Conservation (phyloP, 495 filamentous ascomycete species). For the Platismatia glauca region DNA sequence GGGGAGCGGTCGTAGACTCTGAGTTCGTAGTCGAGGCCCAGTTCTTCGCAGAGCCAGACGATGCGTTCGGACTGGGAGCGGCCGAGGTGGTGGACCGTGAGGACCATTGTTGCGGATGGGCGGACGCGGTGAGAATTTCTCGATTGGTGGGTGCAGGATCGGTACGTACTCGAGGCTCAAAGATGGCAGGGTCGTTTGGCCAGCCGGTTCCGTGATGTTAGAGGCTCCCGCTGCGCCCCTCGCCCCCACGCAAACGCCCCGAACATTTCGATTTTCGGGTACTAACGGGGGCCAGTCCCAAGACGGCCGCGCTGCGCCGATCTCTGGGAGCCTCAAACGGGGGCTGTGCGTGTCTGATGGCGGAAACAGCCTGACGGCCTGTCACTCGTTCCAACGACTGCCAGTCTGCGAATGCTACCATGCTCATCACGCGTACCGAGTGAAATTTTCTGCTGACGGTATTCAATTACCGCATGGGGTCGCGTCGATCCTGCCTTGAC, state of each 20-base stretch:
- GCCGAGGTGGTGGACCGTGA: constrained; percentile 52
- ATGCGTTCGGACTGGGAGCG: constrained; percentile 52
- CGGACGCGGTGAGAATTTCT: background rate
- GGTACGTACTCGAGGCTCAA: background rate
- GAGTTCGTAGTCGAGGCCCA: constrained; percentile 43
- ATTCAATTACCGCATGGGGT: too few relatives aligned
- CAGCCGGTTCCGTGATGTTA: background rate
- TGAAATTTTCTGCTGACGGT: too few relatives aligned
- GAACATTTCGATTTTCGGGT: background rate
- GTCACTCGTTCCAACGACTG: too few relatives aligned
- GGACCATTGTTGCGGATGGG: constrained; percentile 11
- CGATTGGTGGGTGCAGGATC: background rate
- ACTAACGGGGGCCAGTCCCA: background rate
- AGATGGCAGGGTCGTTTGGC: background rate
- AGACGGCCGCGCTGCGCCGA: constrained; percentile 1
- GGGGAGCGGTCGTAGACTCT: constrained; percentile 43
- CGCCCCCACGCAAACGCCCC: background rate
- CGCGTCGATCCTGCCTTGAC: too few relatives aligned
- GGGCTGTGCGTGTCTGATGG: constrained; percentile 14
- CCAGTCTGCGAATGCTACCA: too few relatives aligned
- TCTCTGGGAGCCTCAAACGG: constrained; percentile 3
- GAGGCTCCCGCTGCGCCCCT: background rate
- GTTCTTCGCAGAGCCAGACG: constrained; percentile 56
- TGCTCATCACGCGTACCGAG: too few relatives aligned
- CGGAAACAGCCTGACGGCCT: too few relatives aligned